phyloP scores from a whole-genome alignment of 2,329 filamentous ascomycete genomes.

The Cephalotrichum gorgonifer region DNA sequence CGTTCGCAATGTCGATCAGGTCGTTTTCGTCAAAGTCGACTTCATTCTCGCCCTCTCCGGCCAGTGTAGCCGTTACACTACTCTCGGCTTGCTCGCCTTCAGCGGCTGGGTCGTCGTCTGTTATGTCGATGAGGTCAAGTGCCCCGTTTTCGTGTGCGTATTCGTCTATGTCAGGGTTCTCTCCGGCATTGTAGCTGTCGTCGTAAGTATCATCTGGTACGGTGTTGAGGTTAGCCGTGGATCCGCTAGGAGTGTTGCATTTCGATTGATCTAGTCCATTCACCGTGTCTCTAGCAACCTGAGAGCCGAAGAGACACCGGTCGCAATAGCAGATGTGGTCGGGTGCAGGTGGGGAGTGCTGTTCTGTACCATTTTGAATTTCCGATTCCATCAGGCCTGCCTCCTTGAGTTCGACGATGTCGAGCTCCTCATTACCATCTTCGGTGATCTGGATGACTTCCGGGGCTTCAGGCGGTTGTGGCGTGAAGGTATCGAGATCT shows the following conservation, averaged over 20 bases:
- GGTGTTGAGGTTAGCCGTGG: neutral
- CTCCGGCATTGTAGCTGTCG: neutral
- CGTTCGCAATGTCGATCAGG: neutral
- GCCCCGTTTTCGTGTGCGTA: neutral
- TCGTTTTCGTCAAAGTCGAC: slow-evolving; percentile 6
- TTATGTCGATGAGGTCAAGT: slow-evolving; percentile 5
- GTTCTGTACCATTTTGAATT: slow-evolving; percentile 4
- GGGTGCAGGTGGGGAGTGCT: neutral
- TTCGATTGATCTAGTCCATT: neutral
- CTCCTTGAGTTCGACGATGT: neutral
- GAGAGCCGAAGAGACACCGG: neutral
- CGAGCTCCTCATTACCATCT: slow-evolving; percentile 6
- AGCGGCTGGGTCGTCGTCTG: neutral
- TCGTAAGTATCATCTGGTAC: neutral
- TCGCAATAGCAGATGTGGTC: neutral
- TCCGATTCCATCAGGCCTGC: neutral
- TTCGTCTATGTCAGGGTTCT: neutral
- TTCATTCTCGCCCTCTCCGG: slow-evolving; percentile 6
- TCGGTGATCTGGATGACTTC: slow-evolving; percentile 7
- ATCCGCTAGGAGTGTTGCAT: neutral
- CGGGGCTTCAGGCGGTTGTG: slow-evolving; percentile 9
- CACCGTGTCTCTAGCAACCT: neutral
- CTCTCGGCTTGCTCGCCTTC: slow-evolving; percentile 6
- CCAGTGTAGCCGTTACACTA: slow-evolving; percentile 5
- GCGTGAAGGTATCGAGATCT: slow-evolving; percentile 5